phyloP scores from a whole-genome alignment of 2,329 filamentous ascomycete species.

The Fusarium haematococcum region DNA sequence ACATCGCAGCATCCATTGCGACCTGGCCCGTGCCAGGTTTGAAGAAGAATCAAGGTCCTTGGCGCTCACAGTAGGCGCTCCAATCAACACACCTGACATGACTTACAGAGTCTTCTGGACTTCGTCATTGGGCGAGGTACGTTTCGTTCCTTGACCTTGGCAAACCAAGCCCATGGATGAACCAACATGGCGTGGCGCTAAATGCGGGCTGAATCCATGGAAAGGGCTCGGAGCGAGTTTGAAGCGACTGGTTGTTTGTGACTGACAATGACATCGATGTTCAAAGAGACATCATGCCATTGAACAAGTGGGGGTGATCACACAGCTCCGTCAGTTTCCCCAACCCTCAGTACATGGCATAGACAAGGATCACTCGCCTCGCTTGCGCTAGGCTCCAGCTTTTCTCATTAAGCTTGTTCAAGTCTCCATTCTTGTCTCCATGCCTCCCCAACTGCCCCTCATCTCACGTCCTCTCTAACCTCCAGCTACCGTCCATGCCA shows the following conservation, averaged over 20 bases:
- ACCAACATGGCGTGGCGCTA: background rate
- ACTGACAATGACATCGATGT: background rate
- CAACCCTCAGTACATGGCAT: background rate
- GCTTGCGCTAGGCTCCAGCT: conserved; percentile 4
- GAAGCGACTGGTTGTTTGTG: background rate
- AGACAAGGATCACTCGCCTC: background rate
- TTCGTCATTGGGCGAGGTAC: background rate
- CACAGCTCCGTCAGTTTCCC: background rate
- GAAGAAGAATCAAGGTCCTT: background rate
- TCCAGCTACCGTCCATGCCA: background rate
- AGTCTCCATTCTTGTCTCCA: background rate
- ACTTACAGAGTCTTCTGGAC: background rate
- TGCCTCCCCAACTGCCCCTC: background rate
- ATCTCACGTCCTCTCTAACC: background rate
- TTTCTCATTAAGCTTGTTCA: background rate
- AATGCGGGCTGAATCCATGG: background rate
- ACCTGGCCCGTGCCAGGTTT: background rate
- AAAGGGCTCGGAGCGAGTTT: background rate
- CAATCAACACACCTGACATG: background rate
- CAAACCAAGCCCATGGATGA: background rate
- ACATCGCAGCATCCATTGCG: background rate
- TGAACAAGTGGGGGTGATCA: background rate
- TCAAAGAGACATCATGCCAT: background rate
- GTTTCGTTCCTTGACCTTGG: background rate
- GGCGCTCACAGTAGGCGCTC: background rate